Base-by-base conservation (phyloP, 495 filamentous ascomycete species). In the Cercophora scortea region DNA sequence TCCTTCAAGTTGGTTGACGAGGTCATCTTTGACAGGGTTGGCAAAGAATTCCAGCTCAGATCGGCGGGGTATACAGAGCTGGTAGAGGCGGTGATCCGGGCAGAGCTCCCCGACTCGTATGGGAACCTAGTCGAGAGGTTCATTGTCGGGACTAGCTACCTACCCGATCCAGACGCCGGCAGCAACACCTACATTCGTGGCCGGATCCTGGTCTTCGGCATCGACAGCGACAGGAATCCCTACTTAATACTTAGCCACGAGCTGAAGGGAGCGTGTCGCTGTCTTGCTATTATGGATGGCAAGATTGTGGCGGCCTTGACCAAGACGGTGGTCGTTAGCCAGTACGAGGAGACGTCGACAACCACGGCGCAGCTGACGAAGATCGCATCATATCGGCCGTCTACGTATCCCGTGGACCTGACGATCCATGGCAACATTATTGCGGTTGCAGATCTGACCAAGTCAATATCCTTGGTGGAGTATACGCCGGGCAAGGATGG, bases 391-490 rank as follows among this genome's bases (percentile, higher is more conserved):
- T 96, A 88, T 64, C 80, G 89, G 15, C 86, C 88, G 11, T 82
- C 90, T 16, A 95, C 89, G 0, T 87, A 87, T 32, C 94, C 93
- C 2, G 80, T 94, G 25, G 88, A 94, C 61, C 55, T 99, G n/a
- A 77, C 82, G 11, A 77, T 95, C 9, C 74, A 76, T 13, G 81
- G 70, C 12, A 78, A 86, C 51, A 75, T 80, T 32, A 92, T 97
- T 55, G 87, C 87, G 0, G 83, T 99, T 5, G 88, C 84, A 1
- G 93, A 99, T 59, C 71, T 99, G 39, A 97, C 95, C 90, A 96
- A 96, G 72, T 92, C 87, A 34, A 72, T 93, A 38, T 86, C 86
- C 13, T 64, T 97, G 9, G 71, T 96, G 10, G 70, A 89, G 61
- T 90, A 82, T 59, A 68, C 71, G 8, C 72, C 72, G 35, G 53